Evolutionary conservation across 1,284 basidiomycete species (phyloP).

Genomic region (Erythrobasidium hasegawianum): DNA sequence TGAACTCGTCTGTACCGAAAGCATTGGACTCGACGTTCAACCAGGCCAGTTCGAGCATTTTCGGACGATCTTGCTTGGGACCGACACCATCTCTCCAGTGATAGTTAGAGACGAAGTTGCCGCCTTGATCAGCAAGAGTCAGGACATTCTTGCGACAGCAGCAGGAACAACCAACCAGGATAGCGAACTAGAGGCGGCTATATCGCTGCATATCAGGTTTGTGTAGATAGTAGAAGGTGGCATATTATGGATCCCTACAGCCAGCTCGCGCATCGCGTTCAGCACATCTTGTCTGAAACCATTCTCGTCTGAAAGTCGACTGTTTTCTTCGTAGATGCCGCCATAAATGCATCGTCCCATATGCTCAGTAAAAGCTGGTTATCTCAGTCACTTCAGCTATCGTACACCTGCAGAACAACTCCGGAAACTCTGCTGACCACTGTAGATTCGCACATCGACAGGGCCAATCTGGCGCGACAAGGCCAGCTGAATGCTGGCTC

Average conservation of each 20-base stretch:
- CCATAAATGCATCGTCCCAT: constrained; percentile 60
- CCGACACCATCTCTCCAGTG: constrained; percentile 66
- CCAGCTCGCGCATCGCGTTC: constrained; percentile 56
- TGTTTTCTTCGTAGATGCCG: constrained; percentile 57
- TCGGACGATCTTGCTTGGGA: constrained; percentile 56
- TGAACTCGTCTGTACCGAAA: constrained; percentile 62
- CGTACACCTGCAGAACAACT: too few relatives aligned
- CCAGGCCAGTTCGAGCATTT: constrained; percentile 64
- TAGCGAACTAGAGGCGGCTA: background rate
- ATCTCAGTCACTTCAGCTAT: too few relatives aligned
- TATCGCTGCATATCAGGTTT: constrained; percentile 46
- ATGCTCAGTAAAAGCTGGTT: constrained; percentile 44
- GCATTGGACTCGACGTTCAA: constrained; percentile 61
- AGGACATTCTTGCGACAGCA: background rate
- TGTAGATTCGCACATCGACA: background rate
- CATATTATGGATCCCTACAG: constrained; percentile 54
- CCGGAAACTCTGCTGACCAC: background rate
- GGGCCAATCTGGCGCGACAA: background rate
- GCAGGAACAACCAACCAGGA: background rate
- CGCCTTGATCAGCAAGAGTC: constrained; percentile 20
- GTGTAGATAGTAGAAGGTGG: too few relatives aligned
- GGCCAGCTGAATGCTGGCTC: too few relatives aligned
- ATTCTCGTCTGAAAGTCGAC: constrained; percentile 47
- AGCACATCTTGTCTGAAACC: constrained; percentile 62
- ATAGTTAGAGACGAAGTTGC: constrained; percentile 58